Conservation (phyloP, 495 filamentous ascomycete species). For the Tuber indicum region DNA sequence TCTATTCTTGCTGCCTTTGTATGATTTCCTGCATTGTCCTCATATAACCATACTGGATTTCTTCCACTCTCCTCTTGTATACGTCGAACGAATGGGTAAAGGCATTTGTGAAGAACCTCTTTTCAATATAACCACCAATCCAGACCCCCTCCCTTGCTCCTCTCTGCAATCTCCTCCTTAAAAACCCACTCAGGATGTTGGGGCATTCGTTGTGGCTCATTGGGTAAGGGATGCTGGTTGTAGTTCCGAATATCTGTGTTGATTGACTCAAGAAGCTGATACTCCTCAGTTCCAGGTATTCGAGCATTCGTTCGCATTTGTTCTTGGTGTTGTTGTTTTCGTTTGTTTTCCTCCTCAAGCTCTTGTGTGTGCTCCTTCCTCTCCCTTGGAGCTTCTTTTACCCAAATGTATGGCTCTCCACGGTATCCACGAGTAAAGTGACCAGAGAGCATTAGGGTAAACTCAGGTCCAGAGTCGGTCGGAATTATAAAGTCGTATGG, state of each 20-base stretch:
- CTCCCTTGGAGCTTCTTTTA: no score
- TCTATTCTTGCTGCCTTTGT: neutral
- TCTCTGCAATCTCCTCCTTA: neutral
- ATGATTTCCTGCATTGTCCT: neutral
- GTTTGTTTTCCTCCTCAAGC: neutral
- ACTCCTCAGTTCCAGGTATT: neutral
- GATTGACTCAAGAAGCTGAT: neutral
- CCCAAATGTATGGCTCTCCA: no score
- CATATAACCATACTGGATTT: neutral
- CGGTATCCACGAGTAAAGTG: no score
- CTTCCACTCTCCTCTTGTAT: neutral
- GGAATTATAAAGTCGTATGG: no score
- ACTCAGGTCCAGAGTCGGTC: no score
- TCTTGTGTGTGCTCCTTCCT: neutral
- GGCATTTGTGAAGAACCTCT: neutral
- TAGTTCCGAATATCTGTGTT: neutral
- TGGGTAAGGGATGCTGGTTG: neutral
- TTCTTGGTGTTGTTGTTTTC: neutral
- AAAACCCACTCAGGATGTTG: neutral
- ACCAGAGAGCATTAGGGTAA: no score
- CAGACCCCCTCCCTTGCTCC: neutral
- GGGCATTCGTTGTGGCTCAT: neutral
- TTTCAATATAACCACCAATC: neutral
- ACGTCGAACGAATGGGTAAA: neutral
- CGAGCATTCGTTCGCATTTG: neutral